phyloP scores from a whole-genome alignment of 1,284 basidiomycete species.

The Moesziomyces antarcticus region DNA sequence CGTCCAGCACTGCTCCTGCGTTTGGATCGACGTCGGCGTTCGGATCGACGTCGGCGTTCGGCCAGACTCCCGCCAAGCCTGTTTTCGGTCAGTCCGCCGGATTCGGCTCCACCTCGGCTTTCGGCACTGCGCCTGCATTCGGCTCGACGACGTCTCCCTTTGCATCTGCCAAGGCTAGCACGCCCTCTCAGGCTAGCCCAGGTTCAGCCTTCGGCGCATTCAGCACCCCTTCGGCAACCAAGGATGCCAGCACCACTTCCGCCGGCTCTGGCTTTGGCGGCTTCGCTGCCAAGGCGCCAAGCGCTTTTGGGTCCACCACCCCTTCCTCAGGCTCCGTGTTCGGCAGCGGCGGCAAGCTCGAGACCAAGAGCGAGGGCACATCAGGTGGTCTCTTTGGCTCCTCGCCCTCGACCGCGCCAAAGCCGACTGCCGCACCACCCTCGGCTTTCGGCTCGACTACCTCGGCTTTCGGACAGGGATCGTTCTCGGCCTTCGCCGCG shows the following conservation, averaged over 20 bases:
- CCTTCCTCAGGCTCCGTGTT: conserved; percentile 28
- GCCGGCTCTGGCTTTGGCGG: conserved; percentile 34
- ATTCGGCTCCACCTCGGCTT: conserved; percentile 52
- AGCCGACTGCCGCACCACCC: conserved; percentile 1
- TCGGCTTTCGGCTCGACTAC: conserved; percentile 27
- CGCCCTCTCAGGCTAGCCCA: conserved; percentile 17
- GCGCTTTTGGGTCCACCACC: conserved; percentile 18
- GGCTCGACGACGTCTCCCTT: conserved; percentile 36
- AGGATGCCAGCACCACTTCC: conserved; percentile 4
- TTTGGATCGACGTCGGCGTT: conserved; percentile 64
- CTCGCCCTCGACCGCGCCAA: conserved; percentile 1
- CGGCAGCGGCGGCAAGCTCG: conserved; percentile 37
- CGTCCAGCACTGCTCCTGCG: conserved; percentile 15
- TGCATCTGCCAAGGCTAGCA: conserved; percentile 12
- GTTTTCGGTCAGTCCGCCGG: conserved; percentile 64
- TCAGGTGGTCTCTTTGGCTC: conserved; percentile 24
- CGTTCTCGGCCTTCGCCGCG: conserved; percentile 36
- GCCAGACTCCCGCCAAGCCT: conserved; percentile 52
- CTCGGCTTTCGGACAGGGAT: conserved; percentile 27
- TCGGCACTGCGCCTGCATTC: conserved; percentile 46
- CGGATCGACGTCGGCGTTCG: conserved; percentile 63
- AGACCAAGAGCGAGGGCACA: conserved; percentile 10
- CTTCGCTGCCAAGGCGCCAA: conserved; percentile 34
- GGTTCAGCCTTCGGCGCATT: conserved; percentile 25
- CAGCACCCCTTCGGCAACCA: background rate